Conservation (phyloP, 768 basidiomycete species). For the Tephrocybe sp. region DNA sequence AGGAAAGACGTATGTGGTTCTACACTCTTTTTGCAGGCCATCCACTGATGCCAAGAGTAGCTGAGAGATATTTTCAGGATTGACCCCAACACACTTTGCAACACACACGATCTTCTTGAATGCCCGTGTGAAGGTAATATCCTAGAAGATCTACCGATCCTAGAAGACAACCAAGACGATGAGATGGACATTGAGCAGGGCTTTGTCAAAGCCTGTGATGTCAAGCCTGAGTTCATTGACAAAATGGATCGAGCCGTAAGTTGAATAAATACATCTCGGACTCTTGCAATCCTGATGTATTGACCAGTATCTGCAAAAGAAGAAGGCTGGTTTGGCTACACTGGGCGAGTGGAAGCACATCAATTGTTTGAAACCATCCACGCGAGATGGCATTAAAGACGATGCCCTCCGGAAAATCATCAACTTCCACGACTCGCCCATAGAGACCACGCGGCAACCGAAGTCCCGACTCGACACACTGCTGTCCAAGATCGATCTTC, state of each 20-base stretch:
- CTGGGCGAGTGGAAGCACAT: constrained; percentile 86
- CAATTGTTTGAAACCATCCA: constrained; percentile 57
- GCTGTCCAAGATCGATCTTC: constrained; percentile 46
- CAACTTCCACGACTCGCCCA: constrained; percentile 14
- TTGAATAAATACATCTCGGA: background rate
- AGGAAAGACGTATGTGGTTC: constrained; percentile 69
- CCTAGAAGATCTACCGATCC: constrained; percentile 21
- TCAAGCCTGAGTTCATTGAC: constrained; percentile 43
- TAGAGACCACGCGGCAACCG: background rate
- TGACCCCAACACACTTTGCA: constrained; percentile 74
- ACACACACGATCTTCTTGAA: constrained; percentile 90
- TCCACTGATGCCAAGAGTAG: constrained; percentile 38
- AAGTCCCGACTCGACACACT: constrained; percentile 22
- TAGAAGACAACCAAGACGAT: constrained; percentile 20
- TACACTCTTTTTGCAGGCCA: background rate
- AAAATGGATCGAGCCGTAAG: constrained; percentile 56
- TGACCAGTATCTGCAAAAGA: constrained; percentile 62
- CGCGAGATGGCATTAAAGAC: constrained; percentile 59
- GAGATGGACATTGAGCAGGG: constrained; percentile 35
- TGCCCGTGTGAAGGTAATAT: constrained; percentile 60
- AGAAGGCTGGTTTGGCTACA: constrained; percentile 66
- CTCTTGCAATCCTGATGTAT: background rate
- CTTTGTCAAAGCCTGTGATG: constrained; percentile 67
- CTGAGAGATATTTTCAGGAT: constrained; percentile 93
- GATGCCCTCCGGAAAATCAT: constrained; percentile 57